These are phyloP conservation scores for Annulohypoxylon stygium DNA, from an alignment of 495 filamentous ascomycete species.

Conservation along the genomic window DNA sequence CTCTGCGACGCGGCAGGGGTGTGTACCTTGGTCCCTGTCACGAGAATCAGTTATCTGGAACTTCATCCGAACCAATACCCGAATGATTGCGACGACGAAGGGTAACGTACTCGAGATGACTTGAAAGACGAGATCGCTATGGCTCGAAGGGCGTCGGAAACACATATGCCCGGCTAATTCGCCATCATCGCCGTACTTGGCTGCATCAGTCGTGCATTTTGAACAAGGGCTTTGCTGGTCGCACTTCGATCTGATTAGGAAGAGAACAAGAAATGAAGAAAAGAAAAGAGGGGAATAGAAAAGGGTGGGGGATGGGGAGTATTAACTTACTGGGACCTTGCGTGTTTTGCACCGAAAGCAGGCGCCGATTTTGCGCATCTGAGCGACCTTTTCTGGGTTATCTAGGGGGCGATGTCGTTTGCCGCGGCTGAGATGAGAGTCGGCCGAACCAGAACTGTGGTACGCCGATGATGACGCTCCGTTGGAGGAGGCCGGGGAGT, in stretches of 20 bases:
- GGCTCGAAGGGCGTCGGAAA: constrained; percentile 43
- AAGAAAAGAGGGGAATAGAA: constrained; percentile 5
- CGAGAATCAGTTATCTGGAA: constrained; percentile 28
- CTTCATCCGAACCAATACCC: background rate
- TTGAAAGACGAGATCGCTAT: constrained; percentile 44
- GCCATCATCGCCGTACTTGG: constrained; percentile 45
- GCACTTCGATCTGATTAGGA: constrained; percentile 49
- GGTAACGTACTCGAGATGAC: constrained; percentile 46
- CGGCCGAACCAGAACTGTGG: constrained; percentile 31
- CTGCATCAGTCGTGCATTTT: constrained; percentile 47
- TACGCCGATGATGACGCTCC: constrained; percentile 34
- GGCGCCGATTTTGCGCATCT: constrained; percentile 51
- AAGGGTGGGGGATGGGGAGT: background rate
- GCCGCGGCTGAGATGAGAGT: constrained; percentile 47
- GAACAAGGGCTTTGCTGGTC: constrained; percentile 50
- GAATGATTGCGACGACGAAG: constrained; percentile 13
- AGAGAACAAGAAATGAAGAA: background rate
- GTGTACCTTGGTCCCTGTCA: constrained; percentile 21
- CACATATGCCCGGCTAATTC: constrained; percentile 49
- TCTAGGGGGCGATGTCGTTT: constrained; percentile 49
- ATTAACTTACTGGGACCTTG: constrained; percentile 50
- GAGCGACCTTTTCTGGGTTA: constrained; percentile 52
- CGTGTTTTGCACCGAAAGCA: constrained; percentile 52
- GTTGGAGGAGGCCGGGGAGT: constrained; percentile 42
- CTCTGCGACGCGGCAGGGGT: constrained; percentile 24